phyloP scores from a whole-genome alignment of 2,329 filamentous ascomycete genomes.

The Aspergillus puulaauensis region DNA sequence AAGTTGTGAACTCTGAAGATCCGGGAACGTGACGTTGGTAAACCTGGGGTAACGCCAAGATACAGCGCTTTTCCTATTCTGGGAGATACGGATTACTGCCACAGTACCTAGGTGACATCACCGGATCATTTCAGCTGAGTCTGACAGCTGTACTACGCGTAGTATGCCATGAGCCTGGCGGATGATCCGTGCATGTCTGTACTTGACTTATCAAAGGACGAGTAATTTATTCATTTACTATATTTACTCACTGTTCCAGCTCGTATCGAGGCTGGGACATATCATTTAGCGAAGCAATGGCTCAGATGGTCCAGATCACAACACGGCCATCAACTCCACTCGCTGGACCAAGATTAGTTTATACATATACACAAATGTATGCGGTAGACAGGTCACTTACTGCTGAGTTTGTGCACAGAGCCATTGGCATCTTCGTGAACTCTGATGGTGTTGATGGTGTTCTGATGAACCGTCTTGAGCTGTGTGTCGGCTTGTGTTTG shows the following conservation, averaged over 20 bases:
- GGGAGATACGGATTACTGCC: neutral
- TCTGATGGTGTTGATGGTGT: conserved; percentile 85
- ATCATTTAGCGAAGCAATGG: neutral
- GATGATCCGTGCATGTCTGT: neutral
- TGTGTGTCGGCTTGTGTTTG: conserved; percentile 90
- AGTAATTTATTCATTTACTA: neutral
- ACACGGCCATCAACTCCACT: conserved; percentile 81
- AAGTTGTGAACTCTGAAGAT: neutral
- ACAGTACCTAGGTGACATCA: neutral
- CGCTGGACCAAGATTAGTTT: conserved; percentile 49
- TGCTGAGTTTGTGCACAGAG: conserved; percentile 76
- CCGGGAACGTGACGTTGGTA: conserved; percentile 10
- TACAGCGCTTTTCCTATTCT: conserved; percentile 1
- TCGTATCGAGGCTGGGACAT: neutral
- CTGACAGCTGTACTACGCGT: neutral
- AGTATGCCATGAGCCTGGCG: neutral
- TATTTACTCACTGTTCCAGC: neutral
- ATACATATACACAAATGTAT: neutral
- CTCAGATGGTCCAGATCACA: conserved; percentile 70
- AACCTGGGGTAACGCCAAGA: conserved; percentile 16
- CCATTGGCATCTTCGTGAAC: conserved; percentile 68
- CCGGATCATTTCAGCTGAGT: neutral
- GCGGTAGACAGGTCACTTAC: conserved; percentile 53
- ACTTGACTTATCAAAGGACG: neutral
- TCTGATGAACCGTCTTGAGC: conserved; percentile 93